Evolutionary conservation across 139 green algal species (phyloP), one percentile per base, ranked within the genome.

Genomic region (Chlorella sorokiniana): DNA sequence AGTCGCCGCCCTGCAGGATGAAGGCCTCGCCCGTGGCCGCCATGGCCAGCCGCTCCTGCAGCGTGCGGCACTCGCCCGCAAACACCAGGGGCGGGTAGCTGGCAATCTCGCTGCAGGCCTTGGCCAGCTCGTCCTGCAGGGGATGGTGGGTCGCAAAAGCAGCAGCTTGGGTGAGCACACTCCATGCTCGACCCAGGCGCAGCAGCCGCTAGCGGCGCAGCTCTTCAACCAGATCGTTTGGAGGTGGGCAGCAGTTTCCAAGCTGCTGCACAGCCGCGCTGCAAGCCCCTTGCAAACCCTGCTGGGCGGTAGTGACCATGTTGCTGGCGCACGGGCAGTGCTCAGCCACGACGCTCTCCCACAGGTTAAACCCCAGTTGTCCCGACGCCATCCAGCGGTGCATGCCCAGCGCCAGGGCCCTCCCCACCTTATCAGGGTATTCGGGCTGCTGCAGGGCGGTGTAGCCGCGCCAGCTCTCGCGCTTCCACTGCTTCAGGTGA

Each of bases 21-120:
- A 97, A 97, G 1, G 91, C 92, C 52, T 98, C 94, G 48, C 97
- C 97, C 25, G 76, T 73, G 18, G 94, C 90, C 41, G 91, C 93
- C 83, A 94, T 87, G 1, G 95, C 96, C 31, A 99, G 89, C 31
- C 92, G 85, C 27, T 90, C 82, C 88, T 99, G 93, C 76, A 99
- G 91, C 10, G 88, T 97, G 51, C 97, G 88, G 79, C 92, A 97
- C 88, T 99, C 97, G n/a, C 97, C 95, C 2, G 97, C 97, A 75
- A 99, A 99, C 33, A 99, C 96, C 22, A 99, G 88, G 0, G 97
- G 97, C 3, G 97, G 97, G 83, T 94, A 92, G 22, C 81, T 67
- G 1, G 81, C 76, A 33, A 99, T 94, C 73, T 95, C 84, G 3
- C 87, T 78, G 18, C 92, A 69, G 3, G 89, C 93, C 35, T 88